A percentile compares a stretch with the other conserved stretches of the same genome.
phyloP scores from a whole-genome alignment of 176 grass and related monocot species.

The Aegilops tauschii region DNA sequence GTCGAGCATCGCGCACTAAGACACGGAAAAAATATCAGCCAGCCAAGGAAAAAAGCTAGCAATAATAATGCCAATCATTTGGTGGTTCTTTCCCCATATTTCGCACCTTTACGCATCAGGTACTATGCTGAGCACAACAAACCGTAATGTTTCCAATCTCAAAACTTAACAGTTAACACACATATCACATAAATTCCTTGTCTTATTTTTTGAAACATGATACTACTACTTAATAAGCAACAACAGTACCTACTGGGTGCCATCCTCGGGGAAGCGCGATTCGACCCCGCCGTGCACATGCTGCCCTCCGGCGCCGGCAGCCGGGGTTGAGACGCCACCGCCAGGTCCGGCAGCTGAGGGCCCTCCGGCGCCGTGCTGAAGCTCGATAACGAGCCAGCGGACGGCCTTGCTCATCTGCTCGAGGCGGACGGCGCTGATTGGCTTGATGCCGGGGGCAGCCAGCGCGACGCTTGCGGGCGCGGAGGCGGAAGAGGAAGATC shows the following conservation, averaged over 20 bases:
- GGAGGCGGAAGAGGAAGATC: slow-evolving; percentile 18
- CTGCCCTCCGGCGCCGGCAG: slow-evolving; percentile 32
- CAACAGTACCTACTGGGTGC: slow-evolving; percentile 58
- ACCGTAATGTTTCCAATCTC: neutral
- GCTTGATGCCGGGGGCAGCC: slow-evolving; percentile 9
- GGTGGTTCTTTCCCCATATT: neutral
- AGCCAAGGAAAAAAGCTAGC: neutral
- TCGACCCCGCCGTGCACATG: slow-evolving; percentile 50
- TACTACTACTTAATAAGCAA: slow-evolving; percentile 21
- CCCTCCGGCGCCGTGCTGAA: slow-evolving; percentile 5
- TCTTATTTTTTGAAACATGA: neutral
- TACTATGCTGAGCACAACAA: neutral
- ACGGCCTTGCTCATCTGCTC: slow-evolving; percentile 25
- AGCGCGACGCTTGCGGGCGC: neutral
- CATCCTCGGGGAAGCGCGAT: slow-evolving; percentile 68
- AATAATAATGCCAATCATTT: neutral
- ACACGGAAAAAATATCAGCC: neutral
- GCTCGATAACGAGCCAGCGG: slow-evolving; percentile 22
- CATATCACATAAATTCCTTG: neutral
- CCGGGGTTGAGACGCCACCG: neutral
- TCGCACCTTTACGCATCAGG: neutral
- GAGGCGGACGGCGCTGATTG: slow-evolving; percentile 20
- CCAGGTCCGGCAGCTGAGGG: slow-evolving; percentile 2
- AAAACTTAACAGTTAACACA: neutral
- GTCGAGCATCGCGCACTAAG: neutral